Conservation (phyloP, 2,329 filamentous ascomycete genomes). For the Ramularia collo-cygni region DNA sequence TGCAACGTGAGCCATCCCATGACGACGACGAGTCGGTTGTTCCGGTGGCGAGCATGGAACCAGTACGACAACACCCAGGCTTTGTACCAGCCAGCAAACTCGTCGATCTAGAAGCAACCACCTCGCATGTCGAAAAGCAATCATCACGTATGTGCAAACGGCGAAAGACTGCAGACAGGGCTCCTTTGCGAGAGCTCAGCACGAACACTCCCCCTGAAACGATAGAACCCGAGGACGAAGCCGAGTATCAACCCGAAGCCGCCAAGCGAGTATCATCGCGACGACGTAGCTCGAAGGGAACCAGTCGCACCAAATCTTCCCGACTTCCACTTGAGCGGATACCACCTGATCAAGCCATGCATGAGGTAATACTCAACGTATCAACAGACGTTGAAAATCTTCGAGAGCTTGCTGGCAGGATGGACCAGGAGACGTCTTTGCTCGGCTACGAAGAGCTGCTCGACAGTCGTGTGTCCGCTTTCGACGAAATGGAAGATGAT, state of each 20-base stretch:
- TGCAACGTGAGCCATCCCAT: no score
- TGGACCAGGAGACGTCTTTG: no score
- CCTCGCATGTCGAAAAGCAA: conserved; percentile 7
- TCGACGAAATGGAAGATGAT: no score
- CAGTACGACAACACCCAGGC: conserved; percentile 8
- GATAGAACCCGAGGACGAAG: conserved; percentile 5
- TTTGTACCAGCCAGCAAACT: conserved; percentile 28
- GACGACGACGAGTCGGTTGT: background rate
- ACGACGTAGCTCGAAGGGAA: conserved; percentile 18
- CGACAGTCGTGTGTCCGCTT: no score
- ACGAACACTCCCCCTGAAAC: conserved; percentile 14
- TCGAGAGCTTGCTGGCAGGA: no score
- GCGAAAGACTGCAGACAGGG: conserved; percentile 19
- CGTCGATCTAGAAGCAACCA: conserved; percentile 9
- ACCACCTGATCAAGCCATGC: conserved; percentile 18
- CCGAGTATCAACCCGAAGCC: conserved; percentile 11
- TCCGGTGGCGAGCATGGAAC: conserved; percentile 1
- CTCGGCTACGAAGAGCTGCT: no score
- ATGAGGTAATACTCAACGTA: no score
- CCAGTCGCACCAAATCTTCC: conserved; percentile 30
- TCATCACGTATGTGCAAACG: conserved; percentile 15
- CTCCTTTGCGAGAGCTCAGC: conserved; percentile 20
- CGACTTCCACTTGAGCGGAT: conserved; percentile 34
- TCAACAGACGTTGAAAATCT: no score
- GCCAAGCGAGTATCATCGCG: conserved; percentile 8